These are phyloP conservation scores for Cetradonia linearis DNA, from an alignment of 495 filamentous ascomycete genomes.

Conservation along the genomic window DNA sequence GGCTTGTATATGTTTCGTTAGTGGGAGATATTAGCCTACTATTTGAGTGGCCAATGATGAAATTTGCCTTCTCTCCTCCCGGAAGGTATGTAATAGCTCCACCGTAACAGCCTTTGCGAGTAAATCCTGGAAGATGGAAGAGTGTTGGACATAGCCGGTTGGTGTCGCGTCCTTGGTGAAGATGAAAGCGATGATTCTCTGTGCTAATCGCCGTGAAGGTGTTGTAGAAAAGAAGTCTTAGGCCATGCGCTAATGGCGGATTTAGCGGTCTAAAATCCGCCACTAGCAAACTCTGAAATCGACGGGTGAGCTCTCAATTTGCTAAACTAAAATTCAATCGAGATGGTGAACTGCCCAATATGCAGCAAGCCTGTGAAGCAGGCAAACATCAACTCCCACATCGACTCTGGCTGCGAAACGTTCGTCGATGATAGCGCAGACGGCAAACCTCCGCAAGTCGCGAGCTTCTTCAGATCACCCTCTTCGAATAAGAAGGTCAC, in stretches of 20 bases:
- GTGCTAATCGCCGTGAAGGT: too few relatives aligned
- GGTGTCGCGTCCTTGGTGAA: too few relatives aligned
- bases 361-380: conserved; percentile 69
- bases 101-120: too few relatives aligned
- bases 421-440: conserved; percentile 44
- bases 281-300: not conserved
- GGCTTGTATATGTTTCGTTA: not conserved
- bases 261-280: not conserved
- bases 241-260: not conserved
- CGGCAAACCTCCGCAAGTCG: conserved; percentile 38
- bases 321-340: not conserved
- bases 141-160: too few relatives aligned
- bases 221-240: too few relatives aligned
- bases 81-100: too few relatives aligned
- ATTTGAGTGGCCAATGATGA: too few relatives aligned
- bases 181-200: too few relatives aligned
- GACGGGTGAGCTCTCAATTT: not conserved
- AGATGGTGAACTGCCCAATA: conserved; percentile 78
- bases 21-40: not conserved
- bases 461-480: conserved; percentile 71
- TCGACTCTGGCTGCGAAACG: conserved; percentile 71
- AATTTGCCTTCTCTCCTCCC: too few relatives aligned
- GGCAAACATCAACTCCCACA: conserved; percentile 75
- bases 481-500: conserved; percentile 28
- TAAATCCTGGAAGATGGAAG: too few relatives aligned